phyloP scores from a whole-genome alignment of 1,139 yeast genomes.

The Suhomyces anneliseae region DNA sequence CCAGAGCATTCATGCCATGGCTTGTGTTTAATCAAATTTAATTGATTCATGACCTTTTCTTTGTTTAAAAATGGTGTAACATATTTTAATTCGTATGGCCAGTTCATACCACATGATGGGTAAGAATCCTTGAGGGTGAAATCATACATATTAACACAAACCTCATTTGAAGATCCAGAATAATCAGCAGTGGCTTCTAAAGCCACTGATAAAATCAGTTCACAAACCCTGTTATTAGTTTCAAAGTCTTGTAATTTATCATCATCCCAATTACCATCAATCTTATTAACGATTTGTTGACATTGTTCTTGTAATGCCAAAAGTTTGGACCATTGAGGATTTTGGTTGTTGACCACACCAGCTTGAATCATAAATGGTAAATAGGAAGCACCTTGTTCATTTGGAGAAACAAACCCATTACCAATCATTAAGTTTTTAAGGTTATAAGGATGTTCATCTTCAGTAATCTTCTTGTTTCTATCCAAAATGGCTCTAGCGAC shows the following conservation, averaged over 20 bases:
- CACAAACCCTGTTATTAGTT: conserved; percentile 50
- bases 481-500: conserved; percentile 65
- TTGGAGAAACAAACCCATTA: conserved; percentile 96
- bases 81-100: conserved; percentile 77
- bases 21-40: conserved; percentile 49
- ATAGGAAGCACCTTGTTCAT: conserved; percentile 77
- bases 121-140: conserved; percentile 65
- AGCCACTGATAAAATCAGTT: conserved; percentile 40
- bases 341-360: conserved; percentile 49
- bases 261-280: conserved; percentile 26
- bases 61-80: conserved; percentile 62
- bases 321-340: conserved; percentile 41
- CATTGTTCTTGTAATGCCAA: conserved; percentile 59
- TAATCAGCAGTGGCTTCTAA: conserved; percentile 36
- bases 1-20: conserved; percentile 79
- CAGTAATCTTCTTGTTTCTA: conserved; percentile 35
- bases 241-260: conserved; percentile 26
- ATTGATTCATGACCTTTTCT: conserved; percentile 54
- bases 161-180: conserved; percentile 30
- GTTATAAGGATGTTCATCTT: conserved; percentile 31
- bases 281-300: conserved; percentile 50
- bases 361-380: conserved; percentile 68
- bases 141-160: conserved; percentile 84
- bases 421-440: conserved; percentile 79
- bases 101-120: conserved; percentile 89